Evolutionary conservation across 352 stramenopile species (phyloP), one percentile per base, ranked within the genome.

Genomic region (Pythium volutum): DNA sequence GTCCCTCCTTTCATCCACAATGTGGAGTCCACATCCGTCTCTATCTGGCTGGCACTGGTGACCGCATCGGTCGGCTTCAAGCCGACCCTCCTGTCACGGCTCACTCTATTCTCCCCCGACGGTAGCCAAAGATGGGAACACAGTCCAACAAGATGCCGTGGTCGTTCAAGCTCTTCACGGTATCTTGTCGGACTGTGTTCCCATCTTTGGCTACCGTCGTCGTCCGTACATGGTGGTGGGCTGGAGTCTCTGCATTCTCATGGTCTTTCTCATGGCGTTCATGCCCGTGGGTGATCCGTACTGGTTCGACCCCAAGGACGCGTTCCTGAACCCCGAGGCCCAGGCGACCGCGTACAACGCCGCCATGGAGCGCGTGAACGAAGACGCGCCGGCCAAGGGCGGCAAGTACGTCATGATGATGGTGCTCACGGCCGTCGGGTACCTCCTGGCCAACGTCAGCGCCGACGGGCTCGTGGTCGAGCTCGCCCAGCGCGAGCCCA

Each of bases 201-300:
- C 71, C 7, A 69, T 79, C 58, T 67, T 58, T 53, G 72, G 72
- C 36, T 77, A 71, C 43, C 69, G 69, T 22, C 69, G 72, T 57
- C 72, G 72, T n/a, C 67, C 69, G 15, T 77, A 71, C 45, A 77
- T 79, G 66, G 15, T 76, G 10, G 36, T 77, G 25, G 72, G 72
- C 14, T 79, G 72, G 72, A 55, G 22, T 27, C 56, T 79, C 29
- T 63, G 59, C 22, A 66, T 74, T 15, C 26, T 59, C 41, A 67
- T 74, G 66, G 55, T 76, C 3, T 34, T 67, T 18, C 27, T 74
- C 48, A 75, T 76, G 71, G 64, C 45, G 10, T 67, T 61, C 48
- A 68, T 53, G 10, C 41, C 39, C 20, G 55, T 78, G 34, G 60
- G 53, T 1, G 25, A 61, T 4, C 64, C 71, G 14, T 78, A 70